A percentile compares a stretch with the other conserved stretches of the same genome.
These are phyloP conservation scores for Paratinospora sagittata DNA, from an alignment of 164 flowering plant species.

Conservation along the genomic window DNA sequence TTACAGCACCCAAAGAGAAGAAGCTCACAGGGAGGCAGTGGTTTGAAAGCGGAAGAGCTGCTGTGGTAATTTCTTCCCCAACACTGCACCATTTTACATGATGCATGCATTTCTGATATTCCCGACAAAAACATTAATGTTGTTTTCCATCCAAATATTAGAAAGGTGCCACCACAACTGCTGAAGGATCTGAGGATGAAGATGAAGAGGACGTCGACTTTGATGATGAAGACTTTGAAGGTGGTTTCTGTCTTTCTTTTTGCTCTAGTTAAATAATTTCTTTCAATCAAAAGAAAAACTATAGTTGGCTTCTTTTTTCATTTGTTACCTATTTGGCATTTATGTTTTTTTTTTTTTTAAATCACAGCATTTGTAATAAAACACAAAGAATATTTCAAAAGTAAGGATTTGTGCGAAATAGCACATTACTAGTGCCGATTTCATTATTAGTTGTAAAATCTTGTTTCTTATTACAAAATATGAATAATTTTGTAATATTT, in stretches of 20 bases:
- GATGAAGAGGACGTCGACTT: conserved; percentile 87
- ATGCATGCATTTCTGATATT: not conserved
- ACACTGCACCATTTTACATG: not conserved
- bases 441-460: too few species aligned
- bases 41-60: conserved; percentile 94
- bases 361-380: too few species aligned
- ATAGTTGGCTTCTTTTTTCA: not conserved
- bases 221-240: conserved; percentile 96
- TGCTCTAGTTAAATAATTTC: not conserved
- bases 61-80: conserved; percentile 29
- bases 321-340: not conserved
- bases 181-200: conserved; percentile 65
- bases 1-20: conserved; percentile 83
- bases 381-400: too few species aligned
- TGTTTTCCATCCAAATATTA: conserved; percentile 11
- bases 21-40: conserved; percentile 87
- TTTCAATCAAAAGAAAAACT: not conserved
- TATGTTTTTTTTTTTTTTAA: not conserved
- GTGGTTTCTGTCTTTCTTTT: conserved; percentile 21
- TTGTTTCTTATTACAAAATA: not conserved
- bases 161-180: conserved; percentile 59
- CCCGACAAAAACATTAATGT: not conserved
- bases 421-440: too few species aligned
- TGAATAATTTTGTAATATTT: not conserved
- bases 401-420: too few species aligned